phyloP scores from a whole-genome alignment of 371 early-diverging fungal species.

The Furculomyces boomerangus region DNA sequence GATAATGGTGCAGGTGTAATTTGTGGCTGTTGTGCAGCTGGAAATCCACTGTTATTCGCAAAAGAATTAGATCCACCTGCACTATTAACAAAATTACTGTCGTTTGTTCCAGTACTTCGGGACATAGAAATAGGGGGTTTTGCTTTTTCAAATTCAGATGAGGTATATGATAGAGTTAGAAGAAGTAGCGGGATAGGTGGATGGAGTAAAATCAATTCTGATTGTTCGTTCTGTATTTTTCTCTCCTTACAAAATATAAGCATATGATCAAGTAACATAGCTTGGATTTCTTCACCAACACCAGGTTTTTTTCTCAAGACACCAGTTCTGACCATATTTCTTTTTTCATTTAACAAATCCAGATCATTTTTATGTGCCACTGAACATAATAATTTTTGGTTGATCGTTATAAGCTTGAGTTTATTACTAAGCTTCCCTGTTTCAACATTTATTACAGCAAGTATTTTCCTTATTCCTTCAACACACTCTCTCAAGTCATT shows the following conservation, averaged over 20 bases:
- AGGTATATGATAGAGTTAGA: constrained; percentile 38
- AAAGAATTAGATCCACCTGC: background rate
- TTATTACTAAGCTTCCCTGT: constrained; percentile 71
- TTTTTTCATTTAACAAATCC: constrained; percentile 40
- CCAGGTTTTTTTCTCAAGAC: constrained; percentile 51
- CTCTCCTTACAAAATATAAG: constrained; percentile 57
- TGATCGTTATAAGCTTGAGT: constrained; percentile 39
- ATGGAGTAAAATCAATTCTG: constrained; percentile 45
- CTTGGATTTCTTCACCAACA: constrained; percentile 38
- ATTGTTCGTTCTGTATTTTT: constrained; percentile 29
- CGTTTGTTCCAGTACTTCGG: background rate
- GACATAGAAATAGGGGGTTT: too few species aligned
- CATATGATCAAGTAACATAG: constrained; percentile 74
- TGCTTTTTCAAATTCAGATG: constrained; percentile 25
- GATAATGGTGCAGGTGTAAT: background rate
- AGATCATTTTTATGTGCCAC: constrained; percentile 42
- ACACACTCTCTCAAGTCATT: constrained; percentile 38
- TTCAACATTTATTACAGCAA: constrained; percentile 58
- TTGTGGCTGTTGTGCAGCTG: background rate
- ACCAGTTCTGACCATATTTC: constrained; percentile 62
- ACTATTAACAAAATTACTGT: background rate
- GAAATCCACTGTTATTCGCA: background rate
- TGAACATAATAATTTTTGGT: constrained; percentile 30
- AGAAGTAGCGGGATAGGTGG: constrained; percentile 62
- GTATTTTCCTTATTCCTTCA: constrained; percentile 37